These are phyloP conservation scores for Xylariaceae sp. DNA, from an alignment of 2,329 filamentous ascomycete genomes.

Conservation along the genomic window DNA sequence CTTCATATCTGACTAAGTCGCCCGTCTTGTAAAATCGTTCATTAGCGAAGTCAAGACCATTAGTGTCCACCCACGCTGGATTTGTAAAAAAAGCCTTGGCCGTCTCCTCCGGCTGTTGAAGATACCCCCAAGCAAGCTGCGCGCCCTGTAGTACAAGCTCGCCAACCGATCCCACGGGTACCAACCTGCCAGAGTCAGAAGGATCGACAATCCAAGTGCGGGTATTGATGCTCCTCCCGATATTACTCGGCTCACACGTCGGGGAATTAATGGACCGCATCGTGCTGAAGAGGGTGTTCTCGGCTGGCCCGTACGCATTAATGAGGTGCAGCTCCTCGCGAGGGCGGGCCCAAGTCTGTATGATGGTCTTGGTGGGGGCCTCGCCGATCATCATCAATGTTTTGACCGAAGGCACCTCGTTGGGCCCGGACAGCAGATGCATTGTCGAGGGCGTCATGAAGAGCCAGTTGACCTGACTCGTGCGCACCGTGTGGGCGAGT, in stretches of 20 bases:
- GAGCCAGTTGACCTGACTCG: not conserved
- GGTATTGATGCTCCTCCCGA: not conserved
- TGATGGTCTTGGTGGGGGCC: not conserved
- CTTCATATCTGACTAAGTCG: not conserved
- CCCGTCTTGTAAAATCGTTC: slow-evolving; percentile 1
- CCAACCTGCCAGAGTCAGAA: not conserved
- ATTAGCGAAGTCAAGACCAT: not conserved
- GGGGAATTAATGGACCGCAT: not conserved
- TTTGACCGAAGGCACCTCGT: not conserved
- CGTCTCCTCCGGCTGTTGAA: not conserved
- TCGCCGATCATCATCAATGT: not conserved
- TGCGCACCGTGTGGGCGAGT: not conserved
- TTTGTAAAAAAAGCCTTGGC: not conserved
- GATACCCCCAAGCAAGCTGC: not conserved
- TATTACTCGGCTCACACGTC: not conserved
- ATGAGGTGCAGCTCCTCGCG: not conserved
- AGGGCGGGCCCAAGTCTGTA: not conserved
- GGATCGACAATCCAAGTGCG: not conserved
- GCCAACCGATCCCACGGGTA: not conserved
- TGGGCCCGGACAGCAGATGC: not conserved
- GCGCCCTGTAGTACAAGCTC: not conserved
- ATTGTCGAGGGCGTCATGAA: not conserved
- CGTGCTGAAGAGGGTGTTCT: not conserved
- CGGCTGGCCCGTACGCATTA: not conserved
- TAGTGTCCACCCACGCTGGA: not conserved